Percentiles rank a stretch among this genome's conserved stretches.
Conservation (phyloP, 1,284 basidiomycete genomes). For the Leccinum subspadiceum region DNA sequence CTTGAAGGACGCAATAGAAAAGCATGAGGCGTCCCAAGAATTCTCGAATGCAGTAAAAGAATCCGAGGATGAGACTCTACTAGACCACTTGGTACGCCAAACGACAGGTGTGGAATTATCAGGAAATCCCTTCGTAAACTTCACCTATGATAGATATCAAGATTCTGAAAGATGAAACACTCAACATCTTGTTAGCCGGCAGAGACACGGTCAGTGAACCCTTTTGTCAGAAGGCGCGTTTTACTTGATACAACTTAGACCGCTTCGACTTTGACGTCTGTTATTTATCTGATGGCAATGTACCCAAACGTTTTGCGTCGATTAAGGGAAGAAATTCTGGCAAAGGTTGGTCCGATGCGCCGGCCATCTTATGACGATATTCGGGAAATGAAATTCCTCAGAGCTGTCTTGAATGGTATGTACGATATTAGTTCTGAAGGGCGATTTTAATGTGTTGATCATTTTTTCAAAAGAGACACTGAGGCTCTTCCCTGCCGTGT, state of each 20-base stretch:
- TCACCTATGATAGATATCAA: slow-evolving; percentile 27
- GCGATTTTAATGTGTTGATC: not conserved
- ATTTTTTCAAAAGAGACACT: slow-evolving; percentile 46
- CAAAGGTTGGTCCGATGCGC: slow-evolving; percentile 43
- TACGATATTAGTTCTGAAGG: not conserved
- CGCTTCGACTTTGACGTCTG: slow-evolving; percentile 50
- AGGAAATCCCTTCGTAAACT: slow-evolving; percentile 15
- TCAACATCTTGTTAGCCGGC: slow-evolving; percentile 45
- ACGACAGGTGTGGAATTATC: slow-evolving; percentile 42
- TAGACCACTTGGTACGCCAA: slow-evolving; percentile 50
- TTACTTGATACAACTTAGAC: slow-evolving; percentile 37
- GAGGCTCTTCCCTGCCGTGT: slow-evolving; percentile 61
- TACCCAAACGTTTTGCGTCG: slow-evolving; percentile 45
- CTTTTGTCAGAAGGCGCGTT: slow-evolving; percentile 9
- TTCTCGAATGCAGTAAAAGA: slow-evolving; percentile 9
- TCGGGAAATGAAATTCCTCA: slow-evolving; percentile 54
- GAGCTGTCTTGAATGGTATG: slow-evolving; percentile 60
- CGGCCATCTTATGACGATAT: slow-evolving; percentile 55
- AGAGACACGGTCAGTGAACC: slow-evolving; percentile 38
- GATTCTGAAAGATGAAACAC: slow-evolving; percentile 38
- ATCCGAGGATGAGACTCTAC: slow-evolving; percentile 42
- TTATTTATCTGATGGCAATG: slow-evolving; percentile 53
- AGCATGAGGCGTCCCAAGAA: slow-evolving; percentile 26
- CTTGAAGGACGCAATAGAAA: slow-evolving; percentile 32
- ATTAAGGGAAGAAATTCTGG: slow-evolving; percentile 55